Conservation (phyloP, 1,284 basidiomycete species). For the Erythrobasidium hasegawianum region DNA sequence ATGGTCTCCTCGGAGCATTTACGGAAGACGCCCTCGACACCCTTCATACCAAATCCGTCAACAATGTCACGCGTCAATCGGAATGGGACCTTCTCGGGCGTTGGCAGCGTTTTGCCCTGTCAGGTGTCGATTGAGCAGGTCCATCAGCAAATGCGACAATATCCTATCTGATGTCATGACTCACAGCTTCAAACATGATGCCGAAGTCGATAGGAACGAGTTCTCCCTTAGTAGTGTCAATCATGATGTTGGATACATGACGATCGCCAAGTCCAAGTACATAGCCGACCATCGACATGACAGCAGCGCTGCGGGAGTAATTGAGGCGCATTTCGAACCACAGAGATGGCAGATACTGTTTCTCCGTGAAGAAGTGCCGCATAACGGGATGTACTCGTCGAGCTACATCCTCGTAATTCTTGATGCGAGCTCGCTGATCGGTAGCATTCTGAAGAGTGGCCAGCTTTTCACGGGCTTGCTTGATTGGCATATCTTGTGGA, state of each 20-base stretch:
- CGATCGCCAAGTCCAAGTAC: constrained; percentile 89
- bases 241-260: constrained; percentile 85
- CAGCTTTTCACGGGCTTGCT: constrained; percentile 46
- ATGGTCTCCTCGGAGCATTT: constrained; percentile 92
- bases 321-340: constrained; percentile 90
- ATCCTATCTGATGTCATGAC: constrained; percentile 5
- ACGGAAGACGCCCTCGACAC: constrained; percentile 90
- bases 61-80: constrained; percentile 91
- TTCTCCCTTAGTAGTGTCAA: constrained; percentile 79
- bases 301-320: constrained; percentile 87
- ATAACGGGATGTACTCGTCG: constrained; percentile 74
- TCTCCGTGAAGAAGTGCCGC: constrained; percentile 89
- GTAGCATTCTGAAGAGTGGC: constrained; percentile 43
- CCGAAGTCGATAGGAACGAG: constrained; percentile 93
- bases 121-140: too few relatives aligned
- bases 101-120: constrained; percentile 74
- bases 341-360: constrained; percentile 74
- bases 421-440: constrained; percentile 37
- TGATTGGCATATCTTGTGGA: constrained; percentile 1
- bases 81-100: constrained; percentile 91
- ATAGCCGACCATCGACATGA: constrained; percentile 90
- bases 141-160: neutral
- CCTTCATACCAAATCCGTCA: constrained; percentile 88
- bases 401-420: constrained; percentile 58
- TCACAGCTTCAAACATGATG: constrained; percentile 78